A percentile compares a stretch with the other conserved stretches of the same genome.
These are phyloP conservation scores for Zasmidium cellare DNA, from an alignment of 2,329 filamentous ascomycete genomes.

Conservation along the genomic window DNA sequence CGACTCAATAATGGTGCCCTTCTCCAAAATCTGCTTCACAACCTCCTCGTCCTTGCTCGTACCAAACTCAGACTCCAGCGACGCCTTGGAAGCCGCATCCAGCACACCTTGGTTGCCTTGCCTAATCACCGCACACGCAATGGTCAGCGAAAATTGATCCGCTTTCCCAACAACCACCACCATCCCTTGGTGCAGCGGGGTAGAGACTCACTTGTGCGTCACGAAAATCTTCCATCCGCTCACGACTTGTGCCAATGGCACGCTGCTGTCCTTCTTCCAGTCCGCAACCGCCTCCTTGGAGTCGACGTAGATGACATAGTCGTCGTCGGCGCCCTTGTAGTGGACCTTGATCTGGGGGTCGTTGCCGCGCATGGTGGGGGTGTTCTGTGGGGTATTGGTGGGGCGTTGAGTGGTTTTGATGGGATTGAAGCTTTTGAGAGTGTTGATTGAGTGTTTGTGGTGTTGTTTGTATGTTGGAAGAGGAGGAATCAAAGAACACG, in stretches of 20 bases:
- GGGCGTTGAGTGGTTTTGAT: not conserved
- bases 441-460: not conserved
- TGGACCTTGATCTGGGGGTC: slow-evolving; percentile 73
- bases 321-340: slow-evolving; percentile 73
- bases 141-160: not conserved
- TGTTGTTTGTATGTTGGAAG: slow-evolving; percentile 7
- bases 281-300: slow-evolving; percentile 66
- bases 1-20: slow-evolving; percentile 66
- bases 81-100: slow-evolving; percentile 72
- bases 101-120: slow-evolving; percentile 81
- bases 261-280: slow-evolving; percentile 77
- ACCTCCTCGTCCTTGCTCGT: slow-evolving; percentile 76
- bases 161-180: not conserved
- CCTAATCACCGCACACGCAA: slow-evolving; percentile 46
- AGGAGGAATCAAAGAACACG: not conserved
- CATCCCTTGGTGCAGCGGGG: not conserved
- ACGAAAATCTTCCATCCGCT: slow-evolving; percentile 86
- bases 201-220: slow-evolving; percentile 73
- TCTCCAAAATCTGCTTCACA: slow-evolving; percentile 77
- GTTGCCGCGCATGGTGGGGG: slow-evolving; percentile 60
- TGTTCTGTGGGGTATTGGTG: slow-evolving; percentile 2
- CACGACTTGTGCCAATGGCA: slow-evolving; percentile 82
- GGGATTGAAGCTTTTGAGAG: not conserved
- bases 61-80: slow-evolving; percentile 84
- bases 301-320: slow-evolving; percentile 69